Evolutionary conservation across 306 rosid species (phyloP).

Genomic region (Rubus parviflorus): DNA sequence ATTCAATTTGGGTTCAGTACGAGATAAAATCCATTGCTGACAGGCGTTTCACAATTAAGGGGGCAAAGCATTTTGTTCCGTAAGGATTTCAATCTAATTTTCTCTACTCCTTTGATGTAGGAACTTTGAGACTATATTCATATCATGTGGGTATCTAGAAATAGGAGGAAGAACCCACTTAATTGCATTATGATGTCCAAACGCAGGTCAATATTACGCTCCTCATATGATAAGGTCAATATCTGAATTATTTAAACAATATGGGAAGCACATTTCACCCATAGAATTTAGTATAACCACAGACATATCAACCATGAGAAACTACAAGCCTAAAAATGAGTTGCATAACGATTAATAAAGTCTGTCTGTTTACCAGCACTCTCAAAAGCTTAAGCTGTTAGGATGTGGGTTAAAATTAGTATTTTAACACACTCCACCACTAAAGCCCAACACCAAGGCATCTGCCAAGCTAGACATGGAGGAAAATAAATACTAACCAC

Average conservation of each 20-base stretch:
- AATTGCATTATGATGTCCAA: not conserved
- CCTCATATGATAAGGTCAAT: no score
- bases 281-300: no score
- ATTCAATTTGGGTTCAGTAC: not conserved
- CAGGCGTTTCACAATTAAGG: no score
- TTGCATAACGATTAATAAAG: no score
- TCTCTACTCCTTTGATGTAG: not conserved
- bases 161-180: not conserved
- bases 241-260: not conserved
- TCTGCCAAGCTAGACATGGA: not conserved
- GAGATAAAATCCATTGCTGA: not conserved
- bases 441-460: not conserved
- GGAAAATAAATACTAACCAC: conserved; percentile 58
- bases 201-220: not conserved
- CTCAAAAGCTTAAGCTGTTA: no score
- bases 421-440: no score
- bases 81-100: not conserved
- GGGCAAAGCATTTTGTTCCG: not conserved
- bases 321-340: no score
- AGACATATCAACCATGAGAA: no score
- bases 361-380: no score
- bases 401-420: no score
- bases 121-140: not conserved
- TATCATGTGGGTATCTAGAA: not conserved
- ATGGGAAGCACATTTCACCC: no score